Base-by-base conservation (phyloP, 306 rosid genomes). In the Sindora glabra region DNA sequence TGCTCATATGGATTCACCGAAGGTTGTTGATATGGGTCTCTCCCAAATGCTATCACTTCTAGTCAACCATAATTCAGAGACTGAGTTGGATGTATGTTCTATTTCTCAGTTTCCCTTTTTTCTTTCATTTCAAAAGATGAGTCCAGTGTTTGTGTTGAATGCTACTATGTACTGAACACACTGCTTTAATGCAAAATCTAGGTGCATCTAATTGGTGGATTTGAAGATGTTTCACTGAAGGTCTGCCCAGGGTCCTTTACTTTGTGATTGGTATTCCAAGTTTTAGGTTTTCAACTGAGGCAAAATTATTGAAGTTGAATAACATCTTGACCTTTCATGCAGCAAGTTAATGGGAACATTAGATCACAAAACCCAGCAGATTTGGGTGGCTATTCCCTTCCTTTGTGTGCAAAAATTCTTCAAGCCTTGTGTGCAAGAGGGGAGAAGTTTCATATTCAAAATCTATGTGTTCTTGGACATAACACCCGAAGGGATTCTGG, bases 171-270 rank as follows among this genome's bases (percentile, higher is more conserved):
- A n/a, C n/a, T n/a, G n/a, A n/a, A n/a, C n/a, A n/a, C n/a, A n/a
- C n/a, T n/a, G 15, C 38, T 36, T 66, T 26, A 23, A 56, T 50
- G 21, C 33, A 19, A 69, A 64, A 48, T 69, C 80, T 81, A 91
- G 98, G 92, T 91, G 58, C 95, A 88, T 68, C 77, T 91, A 12
- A 54, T 91, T 33, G 97, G 97, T 36, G 87, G 91, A 37, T 91
- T 77, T 69, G 92, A 91, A 85, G 96, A 91, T 55, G 81, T 73
- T 65, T 52, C 79, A 15, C 80, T 55, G 34, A 71, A 79, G 44
- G 96, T 91, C 65, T 66, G 78, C 68, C 69, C 73, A 34, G 56
- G 64, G 60, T 62, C 72, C 70, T 73, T 55, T 76, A 63, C 74
- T 87, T 76, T 72, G 48, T 79, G 60, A 40, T 52, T 79, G 62